Evolutionary conservation across 768 basidiomycete genomes (phyloP), one percentile per base, ranked within the genome.

Genomic region (Vishniacozyma victoriae): DNA sequence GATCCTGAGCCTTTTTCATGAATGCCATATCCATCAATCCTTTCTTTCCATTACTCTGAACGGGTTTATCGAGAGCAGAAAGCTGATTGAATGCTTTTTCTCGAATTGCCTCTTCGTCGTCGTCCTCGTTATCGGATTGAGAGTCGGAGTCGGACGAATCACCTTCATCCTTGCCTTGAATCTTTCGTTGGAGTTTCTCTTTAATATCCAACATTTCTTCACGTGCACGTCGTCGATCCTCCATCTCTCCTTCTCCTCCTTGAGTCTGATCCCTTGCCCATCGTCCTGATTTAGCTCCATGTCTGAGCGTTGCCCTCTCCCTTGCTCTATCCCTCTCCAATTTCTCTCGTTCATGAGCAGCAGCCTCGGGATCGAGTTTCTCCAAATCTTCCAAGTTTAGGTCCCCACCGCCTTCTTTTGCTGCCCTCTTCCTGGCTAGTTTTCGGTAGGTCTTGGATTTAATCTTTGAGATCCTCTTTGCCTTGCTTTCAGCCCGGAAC

Each of bases 1-100:
- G 77, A 4, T 80, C 80, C 75, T 85, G 82, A 0, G 89, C 92
- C 38, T 91, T 85, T 70, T 86, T 84, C 93, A 99, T 99, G 73
- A 97, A 99, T 74, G 95, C 96, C 95, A 97, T 96, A 55, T 81
- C 79, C 68, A 95, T 86, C 9, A 96, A 78, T 52, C 86, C 81
- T 72, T 84, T 86, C 41, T 76, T 72, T 59, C 79, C 79, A n/a
- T 23, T 48, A 15, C 43, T 40, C 7, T 35, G 50, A 13, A 41
- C 50, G 20, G 46, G 54, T 62, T 74, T 72, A 18, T 68, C 74
- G 36, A 86, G 59, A 25, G 67, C 61, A 18, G 76, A 75, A 19
- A 93, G 76, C 73, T 92, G 87, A 33, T 92, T 82, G 57, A 90
- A 89, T 1, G 86, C 88, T 6, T 71, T 67, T 11, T 76, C 76